Base-by-base conservation (phyloP, 371 early-diverging fungal genomes). In the Dichotomocladium elegans region DNA sequence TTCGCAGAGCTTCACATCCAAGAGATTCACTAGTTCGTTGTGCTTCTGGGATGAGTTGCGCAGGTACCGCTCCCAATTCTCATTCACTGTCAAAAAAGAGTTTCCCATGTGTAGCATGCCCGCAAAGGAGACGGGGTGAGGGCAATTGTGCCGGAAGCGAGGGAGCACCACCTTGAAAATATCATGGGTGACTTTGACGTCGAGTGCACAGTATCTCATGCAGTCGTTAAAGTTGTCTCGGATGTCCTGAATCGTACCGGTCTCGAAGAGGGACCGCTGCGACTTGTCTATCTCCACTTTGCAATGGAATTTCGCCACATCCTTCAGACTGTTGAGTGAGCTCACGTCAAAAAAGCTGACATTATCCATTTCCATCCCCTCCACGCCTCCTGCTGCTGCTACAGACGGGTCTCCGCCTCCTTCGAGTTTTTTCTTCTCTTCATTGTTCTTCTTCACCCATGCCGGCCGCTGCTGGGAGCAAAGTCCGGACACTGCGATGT, bases 71-170 rank as follows among this genome's bases (percentile, higher is more conserved):
- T 82, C 69, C 97, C 97, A 96, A 29, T 80, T 79, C 24, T 80
- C 73, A 6, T 84, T 82, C 15, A 89, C 89, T 0, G 98, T 88
- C 58, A 98, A 63, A 62, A 91, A 93, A 1, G 87, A 81, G 30
- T 80, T 87, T 3, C 91, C 89, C 94, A 98, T 95, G 43, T 87
- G 80, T 17, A 95, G 57, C 70, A 92, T 88, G 3, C 98, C 98
- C 0, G 90, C 89, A 72, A 97, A 93, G 4, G 96, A 92, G 22
- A 87, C 93, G 2, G 96, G 96, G 58, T 96, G 92, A 8, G 97
- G 95, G 58, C 96, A 96, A 42, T 91, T 92, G 10, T 72, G 42
- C 14, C 79, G 63, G 63, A 85, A 98, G 27, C 70, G 66, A 6
- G 92, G 90, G 0, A 89, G 84, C 2, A 93, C 81, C 5, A 57